Percentiles rank a stretch among this genome's conserved stretches.
Evolutionary conservation across 2,329 filamentous ascomycete species (phyloP).

Genomic region (Cytospora piceae): DNA sequence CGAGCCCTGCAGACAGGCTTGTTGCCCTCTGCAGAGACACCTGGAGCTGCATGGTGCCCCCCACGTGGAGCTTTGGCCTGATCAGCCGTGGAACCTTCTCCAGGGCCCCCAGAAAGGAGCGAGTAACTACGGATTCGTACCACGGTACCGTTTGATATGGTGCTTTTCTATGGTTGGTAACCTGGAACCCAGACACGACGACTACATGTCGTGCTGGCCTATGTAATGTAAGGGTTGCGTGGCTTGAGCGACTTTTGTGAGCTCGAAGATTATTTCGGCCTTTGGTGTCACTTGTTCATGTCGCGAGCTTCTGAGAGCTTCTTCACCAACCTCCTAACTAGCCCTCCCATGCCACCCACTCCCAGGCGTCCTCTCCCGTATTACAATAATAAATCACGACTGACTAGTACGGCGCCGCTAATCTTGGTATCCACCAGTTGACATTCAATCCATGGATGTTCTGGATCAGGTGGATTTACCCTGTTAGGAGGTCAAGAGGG

Average conservation of each 20-base stretch:
- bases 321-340: background rate
- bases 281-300: background rate
- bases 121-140: background rate
- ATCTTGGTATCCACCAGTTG: background rate
- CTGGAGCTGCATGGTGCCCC: slow-evolving; percentile 4
- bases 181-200: background rate
- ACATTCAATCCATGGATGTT: background rate
- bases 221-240: no score
- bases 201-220: no score
- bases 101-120: background rate
- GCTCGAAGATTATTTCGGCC: no score
- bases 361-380: background rate
- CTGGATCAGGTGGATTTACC: background rate
- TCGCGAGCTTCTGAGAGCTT: background rate
- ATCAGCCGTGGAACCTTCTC: background rate
- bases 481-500: background rate
- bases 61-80: background rate
- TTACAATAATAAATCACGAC: background rate
- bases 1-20: background rate
- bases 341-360: no score
- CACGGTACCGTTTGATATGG: background rate
- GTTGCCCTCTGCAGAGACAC: background rate
- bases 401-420: background rate
- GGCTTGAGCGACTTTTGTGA: background rate
- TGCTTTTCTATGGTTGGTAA: background rate